These are phyloP conservation scores for Brasilioporus rufonigricans DNA, from an alignment of 768 basidiomycete species.

Conservation along the genomic window DNA sequence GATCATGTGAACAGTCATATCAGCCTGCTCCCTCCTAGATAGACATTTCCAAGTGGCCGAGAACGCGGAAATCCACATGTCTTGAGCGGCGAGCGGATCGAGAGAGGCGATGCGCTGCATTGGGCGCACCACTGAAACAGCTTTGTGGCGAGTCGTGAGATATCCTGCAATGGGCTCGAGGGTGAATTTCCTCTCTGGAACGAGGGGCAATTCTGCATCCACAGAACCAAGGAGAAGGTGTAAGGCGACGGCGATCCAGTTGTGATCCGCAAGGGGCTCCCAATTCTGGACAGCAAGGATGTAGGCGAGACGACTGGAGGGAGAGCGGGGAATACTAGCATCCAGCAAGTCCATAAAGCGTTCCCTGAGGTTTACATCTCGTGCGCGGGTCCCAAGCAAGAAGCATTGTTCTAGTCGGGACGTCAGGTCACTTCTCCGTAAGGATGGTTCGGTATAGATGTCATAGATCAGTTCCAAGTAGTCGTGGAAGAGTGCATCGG, in stretches of 20 bases:
- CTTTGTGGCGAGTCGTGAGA: constrained; percentile 46
- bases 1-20: constrained; percentile 87
- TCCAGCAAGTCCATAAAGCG: constrained; percentile 90
- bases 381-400: constrained; percentile 84
- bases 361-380: constrained; percentile 74
- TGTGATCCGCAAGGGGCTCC: constrained; percentile 88
- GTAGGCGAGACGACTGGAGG: constrained; percentile 81
- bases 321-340: constrained; percentile 78
- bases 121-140: constrained; percentile 60
- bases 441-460: constrained; percentile 83
- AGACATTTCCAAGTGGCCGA: constrained; percentile 83
- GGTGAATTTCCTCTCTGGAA: constrained; percentile 39
- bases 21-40: constrained; percentile 81
- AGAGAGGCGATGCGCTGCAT: constrained; percentile 81
- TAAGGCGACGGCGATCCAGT: constrained; percentile 92
- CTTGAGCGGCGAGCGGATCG: constrained; percentile 73
- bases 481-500: constrained; percentile 73
- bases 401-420: constrained; percentile 91
- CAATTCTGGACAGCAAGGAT: constrained; percentile 92
- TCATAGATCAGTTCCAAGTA: constrained; percentile 91
- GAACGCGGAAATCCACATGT: constrained; percentile 87
- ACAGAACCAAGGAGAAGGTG: constrained; percentile 84
- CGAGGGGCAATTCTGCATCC: constrained; percentile 43
- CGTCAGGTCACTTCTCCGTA: constrained; percentile 92
- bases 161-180: constrained; percentile 32